phyloP scores from a whole-genome alignment of 1,284 basidiomycete genomes.

The Trametes pubescens region DNA sequence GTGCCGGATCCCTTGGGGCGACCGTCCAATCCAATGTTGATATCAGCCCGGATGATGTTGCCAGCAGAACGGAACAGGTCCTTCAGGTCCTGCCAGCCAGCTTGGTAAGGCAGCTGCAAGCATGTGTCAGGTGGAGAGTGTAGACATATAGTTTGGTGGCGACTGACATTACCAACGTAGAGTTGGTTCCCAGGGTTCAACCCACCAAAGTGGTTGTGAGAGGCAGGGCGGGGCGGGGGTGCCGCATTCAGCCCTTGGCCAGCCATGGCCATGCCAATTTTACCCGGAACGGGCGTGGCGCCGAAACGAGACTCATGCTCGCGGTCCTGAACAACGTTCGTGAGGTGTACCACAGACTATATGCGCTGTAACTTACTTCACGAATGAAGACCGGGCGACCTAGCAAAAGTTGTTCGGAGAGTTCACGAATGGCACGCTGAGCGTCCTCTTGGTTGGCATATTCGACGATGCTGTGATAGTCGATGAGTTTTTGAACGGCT shows the following conservation, averaged over 20 bases:
- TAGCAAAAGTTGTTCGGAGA: conserved; percentile 88
- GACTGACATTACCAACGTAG: conserved; percentile 88
- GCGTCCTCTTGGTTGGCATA: conserved; percentile 87
- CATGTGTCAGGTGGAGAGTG: not conserved
- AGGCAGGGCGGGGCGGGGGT: conserved; percentile 77
- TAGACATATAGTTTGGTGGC: not conserved
- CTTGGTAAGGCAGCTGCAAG: conserved; percentile 87
- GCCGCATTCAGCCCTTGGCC: conserved; percentile 78
- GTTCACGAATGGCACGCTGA: conserved; percentile 84
- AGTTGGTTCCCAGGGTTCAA: conserved; percentile 86
- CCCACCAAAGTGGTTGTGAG: conserved; percentile 73
- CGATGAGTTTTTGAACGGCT: not conserved
- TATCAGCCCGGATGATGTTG: conserved; percentile 93
- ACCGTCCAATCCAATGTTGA: conserved; percentile 92
- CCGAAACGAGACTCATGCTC: conserved; percentile 96
- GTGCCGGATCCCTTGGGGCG: conserved; percentile 94
- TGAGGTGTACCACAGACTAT: not conserved
- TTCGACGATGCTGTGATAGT: conserved; percentile 82
- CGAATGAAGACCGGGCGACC: conserved; percentile 92
- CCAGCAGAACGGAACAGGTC: conserved; percentile 96
- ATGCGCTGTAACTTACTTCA: conserved; percentile 13
- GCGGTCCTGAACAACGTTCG: conserved; percentile 74
- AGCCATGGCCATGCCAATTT: conserved; percentile 91
- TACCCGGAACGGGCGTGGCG: conserved; percentile 90
- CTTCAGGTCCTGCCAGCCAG: conserved; percentile 98